Evolutionary conservation across 305 asterid genomes (phyloP).

Genomic region (Solanum hybrid): DNA sequence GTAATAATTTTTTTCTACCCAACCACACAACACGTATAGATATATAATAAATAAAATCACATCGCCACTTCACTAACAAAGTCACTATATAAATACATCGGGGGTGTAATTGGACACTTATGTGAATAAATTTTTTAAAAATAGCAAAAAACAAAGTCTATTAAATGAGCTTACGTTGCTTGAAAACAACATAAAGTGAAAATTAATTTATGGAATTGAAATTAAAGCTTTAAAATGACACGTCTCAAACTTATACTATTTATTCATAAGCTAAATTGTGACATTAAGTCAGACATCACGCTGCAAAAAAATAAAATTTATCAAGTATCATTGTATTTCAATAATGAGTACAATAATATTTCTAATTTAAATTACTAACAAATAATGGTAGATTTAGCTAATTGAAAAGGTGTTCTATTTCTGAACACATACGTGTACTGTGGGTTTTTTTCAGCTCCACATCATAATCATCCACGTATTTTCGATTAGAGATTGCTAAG

Average conservation of each 20-base stretch:
- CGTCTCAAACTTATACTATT: not conserved
- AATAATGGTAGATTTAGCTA: not conserved
- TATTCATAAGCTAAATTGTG: not conserved
- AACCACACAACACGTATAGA: not conserved
- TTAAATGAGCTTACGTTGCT: not conserved
- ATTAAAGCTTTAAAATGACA: not conserved
- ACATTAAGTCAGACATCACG: not conserved
- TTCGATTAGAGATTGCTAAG: not conserved
- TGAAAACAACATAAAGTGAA: not conserved
- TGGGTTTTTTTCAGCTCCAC: not conserved
- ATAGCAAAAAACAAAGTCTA: not conserved
- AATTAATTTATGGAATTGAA: not conserved
- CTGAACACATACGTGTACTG: not conserved
- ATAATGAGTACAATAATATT: not conserved
- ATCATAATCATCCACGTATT: conserved; percentile 1
- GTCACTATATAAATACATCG: not conserved
- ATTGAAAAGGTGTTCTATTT: not conserved
- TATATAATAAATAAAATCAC: not conserved
- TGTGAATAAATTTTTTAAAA: not conserved
- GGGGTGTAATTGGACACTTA: not conserved
- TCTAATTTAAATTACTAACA: not conserved
- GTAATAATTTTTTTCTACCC: not conserved
- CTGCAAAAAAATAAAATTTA: not conserved
- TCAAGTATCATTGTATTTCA: not conserved
- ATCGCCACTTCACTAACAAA: not conserved